Conservation (phyloP, 2,329 filamentous ascomycete genomes). For the Fusarium tanahbumbuense region DNA sequence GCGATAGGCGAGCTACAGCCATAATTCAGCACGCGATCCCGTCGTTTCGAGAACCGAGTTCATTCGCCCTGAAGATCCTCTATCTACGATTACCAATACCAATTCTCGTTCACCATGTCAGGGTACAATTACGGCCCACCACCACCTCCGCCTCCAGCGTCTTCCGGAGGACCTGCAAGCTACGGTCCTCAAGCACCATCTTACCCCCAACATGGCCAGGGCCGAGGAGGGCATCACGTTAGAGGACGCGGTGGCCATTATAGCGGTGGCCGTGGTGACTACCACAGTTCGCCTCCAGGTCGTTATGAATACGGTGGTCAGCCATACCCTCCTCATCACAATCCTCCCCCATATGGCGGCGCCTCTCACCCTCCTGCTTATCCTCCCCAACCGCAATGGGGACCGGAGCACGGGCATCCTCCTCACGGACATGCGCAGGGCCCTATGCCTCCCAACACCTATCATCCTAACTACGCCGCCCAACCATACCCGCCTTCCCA, state of each 20-base stretch:
- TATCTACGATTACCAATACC: not conserved
- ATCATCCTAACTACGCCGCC: slow-evolving; percentile 69
- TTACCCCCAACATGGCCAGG: slow-evolving; percentile 53
- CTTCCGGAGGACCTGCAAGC: slow-evolving; percentile 48
- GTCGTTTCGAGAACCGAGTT: not conserved
- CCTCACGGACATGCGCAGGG: slow-evolving; percentile 59
- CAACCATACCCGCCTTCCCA: slow-evolving; percentile 62
- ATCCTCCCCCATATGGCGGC: slow-evolving; percentile 47
- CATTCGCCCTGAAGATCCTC: not conserved
- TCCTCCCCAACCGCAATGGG: slow-evolving; percentile 56
- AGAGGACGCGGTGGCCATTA: slow-evolving; percentile 57
- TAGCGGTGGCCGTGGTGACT: slow-evolving; percentile 54
- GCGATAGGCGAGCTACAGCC: not conserved
- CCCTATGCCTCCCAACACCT: slow-evolving; percentile 64
- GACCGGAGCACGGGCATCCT: slow-evolving; percentile 55
- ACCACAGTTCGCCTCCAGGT: slow-evolving; percentile 53
- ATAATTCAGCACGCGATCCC: not conserved
- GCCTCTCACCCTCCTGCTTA: slow-evolving; percentile 52
- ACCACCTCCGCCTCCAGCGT: slow-evolving; percentile 59
- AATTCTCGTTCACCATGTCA: slow-evolving; percentile 53
- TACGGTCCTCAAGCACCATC: slow-evolving; percentile 56
- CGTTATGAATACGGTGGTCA: slow-evolving; percentile 60
- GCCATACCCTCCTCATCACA: slow-evolving; percentile 51
- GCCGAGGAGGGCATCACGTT: slow-evolving; percentile 53
- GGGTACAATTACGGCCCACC: slow-evolving; percentile 66